Evolutionary conservation across 2,329 filamentous ascomycete genomes (phyloP).

Genomic region (Colletotrichum theobromicola): DNA sequence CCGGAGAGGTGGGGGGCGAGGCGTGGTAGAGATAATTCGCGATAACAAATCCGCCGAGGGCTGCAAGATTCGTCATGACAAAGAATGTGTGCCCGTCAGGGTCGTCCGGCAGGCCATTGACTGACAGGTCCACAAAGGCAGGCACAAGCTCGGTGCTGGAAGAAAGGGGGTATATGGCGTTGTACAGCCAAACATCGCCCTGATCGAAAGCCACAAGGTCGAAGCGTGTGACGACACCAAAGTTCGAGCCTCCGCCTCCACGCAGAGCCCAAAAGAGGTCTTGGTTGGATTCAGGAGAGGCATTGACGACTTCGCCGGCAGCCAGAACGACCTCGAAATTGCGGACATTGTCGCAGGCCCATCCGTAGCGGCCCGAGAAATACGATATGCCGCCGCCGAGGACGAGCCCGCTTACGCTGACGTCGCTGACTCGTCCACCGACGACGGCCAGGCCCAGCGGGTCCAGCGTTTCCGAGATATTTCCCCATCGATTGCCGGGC

Average conservation of each 20-base stretch:
- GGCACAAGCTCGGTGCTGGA: slow-evolving; percentile 21
- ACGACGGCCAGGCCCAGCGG: slow-evolving; percentile 42
- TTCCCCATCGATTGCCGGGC: slow-evolving; percentile 47
- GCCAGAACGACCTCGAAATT: slow-evolving; percentile 54
- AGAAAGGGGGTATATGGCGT: slow-evolving; percentile 20
- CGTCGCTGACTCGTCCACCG: slow-evolving; percentile 46
- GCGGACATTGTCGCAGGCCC: slow-evolving; percentile 50
- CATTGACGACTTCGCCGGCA: slow-evolving; percentile 47
- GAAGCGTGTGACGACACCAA: slow-evolving; percentile 39
- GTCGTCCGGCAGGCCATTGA: slow-evolving; percentile 23
- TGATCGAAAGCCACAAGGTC: slow-evolving; percentile 32
- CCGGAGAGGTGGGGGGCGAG: not conserved
- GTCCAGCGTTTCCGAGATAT: slow-evolving; percentile 46
- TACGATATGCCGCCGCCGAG: slow-evolving; percentile 56
- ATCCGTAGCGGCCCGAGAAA: slow-evolving; percentile 49
- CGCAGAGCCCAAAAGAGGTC: slow-evolving; percentile 52
- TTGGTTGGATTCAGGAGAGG: slow-evolving; percentile 34
- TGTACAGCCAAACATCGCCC: slow-evolving; percentile 32
- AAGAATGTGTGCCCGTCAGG: slow-evolving; percentile 27
- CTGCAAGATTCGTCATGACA: slow-evolving; percentile 11
- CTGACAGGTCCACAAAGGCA: slow-evolving; percentile 10
- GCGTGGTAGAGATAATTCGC: slow-evolving; percentile 22
- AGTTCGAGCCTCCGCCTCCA: slow-evolving; percentile 47
- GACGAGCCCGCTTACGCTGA: slow-evolving; percentile 49
- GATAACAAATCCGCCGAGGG: slow-evolving; percentile 6